Base-by-base conservation (phyloP, 805 yeast species). In the Candida oleophila region DNA sequence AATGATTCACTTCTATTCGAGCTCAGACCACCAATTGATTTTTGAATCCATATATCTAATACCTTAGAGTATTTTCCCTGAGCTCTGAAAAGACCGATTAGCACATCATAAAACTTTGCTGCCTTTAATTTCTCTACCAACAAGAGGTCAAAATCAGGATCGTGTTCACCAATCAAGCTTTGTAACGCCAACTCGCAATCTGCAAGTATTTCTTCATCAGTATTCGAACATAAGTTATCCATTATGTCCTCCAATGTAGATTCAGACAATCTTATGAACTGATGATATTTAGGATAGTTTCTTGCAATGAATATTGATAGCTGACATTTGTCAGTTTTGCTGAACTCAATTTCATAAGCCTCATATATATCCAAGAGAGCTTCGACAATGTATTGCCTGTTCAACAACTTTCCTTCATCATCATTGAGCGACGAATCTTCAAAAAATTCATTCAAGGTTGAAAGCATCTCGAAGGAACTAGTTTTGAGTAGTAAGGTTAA, bases 271-370 rank as follows among this genome's bases (percentile, higher is more conserved):
- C 89, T 73, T 9, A 92, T 74, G 51, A 88, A 91, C 63, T 92
- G 99, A 11, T 80, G 73, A 61, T 87, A 92, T 59, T 92, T 94
- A 2, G 97, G 85, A 50, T 84, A 81, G 58, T 87, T 91, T 48
- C 92, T 66, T 0, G 92, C 87, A 30, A 92, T 64, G 57, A 92
- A 94, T 2, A 89, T 78, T 2, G 88, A 75, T 42, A 88, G 61
- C 4, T 64, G 57, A 38, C 71, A 62, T 12, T 54, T 48, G 30
- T 66, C 71, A 3, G 22, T 42, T 3, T 55, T 55, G 3, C 48
- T 28, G 43, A 70, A 66, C 3, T 42, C 47, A 2, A 22, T 42
- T 3, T 53, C 50, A 44, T 69, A 62, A 3, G 65, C 69, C 2
- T 73, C 71, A 53, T 78, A 75, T 2, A 83, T 65, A 43, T 86